Percentiles rank a stretch among this genome's conserved stretches.
These are phyloP conservation scores for Brassica hybrid DNA, from an alignment of 441 rosid species.

Conservation along the genomic window DNA sequence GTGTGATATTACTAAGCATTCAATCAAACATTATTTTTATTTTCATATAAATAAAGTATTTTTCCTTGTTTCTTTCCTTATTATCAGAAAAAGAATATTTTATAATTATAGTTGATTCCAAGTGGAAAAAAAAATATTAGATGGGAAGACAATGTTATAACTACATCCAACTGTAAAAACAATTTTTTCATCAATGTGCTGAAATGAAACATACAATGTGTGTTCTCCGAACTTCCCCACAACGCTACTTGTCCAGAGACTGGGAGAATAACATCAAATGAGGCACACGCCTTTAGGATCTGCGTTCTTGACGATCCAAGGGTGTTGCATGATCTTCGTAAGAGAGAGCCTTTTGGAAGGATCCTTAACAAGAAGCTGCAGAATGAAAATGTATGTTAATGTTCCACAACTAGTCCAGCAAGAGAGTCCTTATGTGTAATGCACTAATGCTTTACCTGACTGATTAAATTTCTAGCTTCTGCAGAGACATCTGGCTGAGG, in stretches of 20 bases:
- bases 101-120: constrained; percentile 1
- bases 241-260: constrained; percentile 8
- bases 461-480: constrained; percentile 77
- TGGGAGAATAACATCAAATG: constrained; percentile 20
- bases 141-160: background rate
- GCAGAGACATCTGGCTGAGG: constrained; percentile 59
- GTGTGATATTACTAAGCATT: constrained; percentile 19
- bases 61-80: background rate
- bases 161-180: too few relatives aligned
- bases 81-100: background rate
- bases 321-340: constrained; percentile 81
- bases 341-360: constrained; percentile 82
- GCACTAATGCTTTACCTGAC: constrained; percentile 47
- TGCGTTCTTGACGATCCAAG: constrained; percentile 86
- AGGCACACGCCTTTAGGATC: constrained; percentile 62
- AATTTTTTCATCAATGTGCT: background rate
- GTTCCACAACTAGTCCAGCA: constrained; percentile 14
- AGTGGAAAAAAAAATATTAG: background rate
- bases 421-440: constrained; percentile 7
- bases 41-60: background rate
- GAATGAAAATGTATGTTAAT: constrained; percentile 22
- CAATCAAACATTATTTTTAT: background rate
- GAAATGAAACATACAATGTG: too few relatives aligned
- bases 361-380: constrained; percentile 91
- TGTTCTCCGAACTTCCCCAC: background rate